A percentile compares a stretch with the other conserved stretches of the same genome.
These are phyloP conservation scores for Lichtheimia corymbifera DNA, from an alignment of 371 early-diverging fungal genomes.

Conservation along the genomic window DNA sequence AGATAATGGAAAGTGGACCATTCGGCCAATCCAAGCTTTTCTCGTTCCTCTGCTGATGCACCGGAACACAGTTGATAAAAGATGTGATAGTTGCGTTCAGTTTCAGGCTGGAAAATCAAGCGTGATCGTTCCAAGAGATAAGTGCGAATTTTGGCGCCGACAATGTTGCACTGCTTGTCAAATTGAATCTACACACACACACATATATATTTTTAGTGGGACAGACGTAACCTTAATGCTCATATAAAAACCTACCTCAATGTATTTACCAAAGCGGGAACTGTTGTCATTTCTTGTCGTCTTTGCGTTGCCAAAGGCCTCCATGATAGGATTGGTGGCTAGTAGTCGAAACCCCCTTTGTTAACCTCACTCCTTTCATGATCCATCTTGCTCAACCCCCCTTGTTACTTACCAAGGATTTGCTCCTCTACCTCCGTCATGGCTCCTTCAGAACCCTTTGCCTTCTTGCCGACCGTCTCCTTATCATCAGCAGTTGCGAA, in stretches of 20 bases:
- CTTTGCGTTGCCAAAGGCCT: slow-evolving; percentile 99
- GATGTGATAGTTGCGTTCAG: slow-evolving; percentile 98
- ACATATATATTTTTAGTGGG: background rate
- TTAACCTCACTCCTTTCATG: background rate
- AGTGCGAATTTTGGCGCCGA: slow-evolving; percentile 94
- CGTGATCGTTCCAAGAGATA: slow-evolving; percentile 98
- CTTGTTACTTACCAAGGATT: slow-evolving; percentile 57
- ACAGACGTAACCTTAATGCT: no score
- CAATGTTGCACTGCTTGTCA: slow-evolving; percentile 79
- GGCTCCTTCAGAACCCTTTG: slow-evolving; percentile 34
- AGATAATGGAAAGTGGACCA: slow-evolving; percentile 84
- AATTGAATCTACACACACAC: slow-evolving; percentile 64
- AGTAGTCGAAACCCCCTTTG: slow-evolving; percentile 9
- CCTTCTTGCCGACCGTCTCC: slow-evolving; percentile 39
- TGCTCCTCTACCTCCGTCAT: slow-evolving; percentile 85
- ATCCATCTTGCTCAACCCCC: background rate
- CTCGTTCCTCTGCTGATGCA: slow-evolving; percentile 75
- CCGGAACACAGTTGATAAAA: slow-evolving; percentile 97
- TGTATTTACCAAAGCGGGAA: slow-evolving; percentile 99
- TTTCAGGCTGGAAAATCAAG: slow-evolving; percentile 91
- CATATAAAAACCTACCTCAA: slow-evolving; percentile 60
- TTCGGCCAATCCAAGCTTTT: slow-evolving; percentile 70
- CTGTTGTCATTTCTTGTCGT: slow-evolving; percentile 99
- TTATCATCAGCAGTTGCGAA: slow-evolving; percentile 90
- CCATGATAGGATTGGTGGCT: slow-evolving; percentile 98